Evolutionary conservation across 768 basidiomycete species (phyloP).

Genomic region (Lyophyllum semitale): DNA sequence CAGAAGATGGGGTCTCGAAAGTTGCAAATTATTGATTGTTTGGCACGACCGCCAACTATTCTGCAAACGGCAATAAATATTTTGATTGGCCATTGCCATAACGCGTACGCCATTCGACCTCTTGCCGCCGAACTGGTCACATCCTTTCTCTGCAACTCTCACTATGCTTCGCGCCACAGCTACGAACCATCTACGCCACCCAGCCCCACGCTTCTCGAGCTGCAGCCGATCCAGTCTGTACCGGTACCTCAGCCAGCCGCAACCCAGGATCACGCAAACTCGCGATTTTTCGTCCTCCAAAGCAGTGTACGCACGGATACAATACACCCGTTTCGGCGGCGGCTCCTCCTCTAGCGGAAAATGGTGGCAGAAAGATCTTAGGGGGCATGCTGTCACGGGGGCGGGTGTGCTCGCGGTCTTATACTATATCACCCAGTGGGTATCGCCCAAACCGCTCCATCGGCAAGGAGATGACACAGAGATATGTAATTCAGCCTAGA

Average conservation of each 20-base stretch:
- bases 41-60: too few relatives aligned
- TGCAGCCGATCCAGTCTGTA: neutral
- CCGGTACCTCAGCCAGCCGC: neutral
- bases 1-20: too few relatives aligned
- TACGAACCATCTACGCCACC: neutral
- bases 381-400: neutral
- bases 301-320: neutral
- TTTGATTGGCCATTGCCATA: too few relatives aligned
- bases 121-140: too few relatives aligned
- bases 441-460: neutral
- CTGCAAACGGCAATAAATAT: too few relatives aligned
- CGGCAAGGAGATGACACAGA: neutral
- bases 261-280: neutral
- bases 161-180: conserved; percentile 4
- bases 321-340: conserved; percentile 4
- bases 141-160: neutral
- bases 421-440: conserved; percentile 37
- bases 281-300: conserved; percentile 10
- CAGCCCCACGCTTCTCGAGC: neutral
- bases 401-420: conserved; percentile 17
- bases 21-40: too few relatives aligned
- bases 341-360: neutral
- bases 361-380: neutral
- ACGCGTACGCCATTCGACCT: too few relatives aligned
- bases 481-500: conserved; percentile 58